phyloP scores from a whole-genome alignment of 345 rosid species.

The Nasturtium officinale region DNA sequence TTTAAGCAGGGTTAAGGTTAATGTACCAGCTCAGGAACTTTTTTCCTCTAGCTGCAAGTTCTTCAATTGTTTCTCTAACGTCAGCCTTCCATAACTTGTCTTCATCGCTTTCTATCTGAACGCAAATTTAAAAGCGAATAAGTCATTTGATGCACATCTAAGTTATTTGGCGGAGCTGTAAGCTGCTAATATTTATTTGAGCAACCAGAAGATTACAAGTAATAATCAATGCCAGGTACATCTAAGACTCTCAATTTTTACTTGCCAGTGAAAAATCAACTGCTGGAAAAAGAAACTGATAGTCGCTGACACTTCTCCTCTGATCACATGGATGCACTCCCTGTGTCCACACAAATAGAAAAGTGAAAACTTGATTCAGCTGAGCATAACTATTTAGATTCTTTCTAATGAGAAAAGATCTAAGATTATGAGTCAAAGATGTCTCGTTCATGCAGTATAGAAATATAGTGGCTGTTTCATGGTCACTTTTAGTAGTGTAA shows the following conservation, averaged over 20 bases:
- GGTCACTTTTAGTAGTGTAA: not conserved
- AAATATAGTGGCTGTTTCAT: not conserved
- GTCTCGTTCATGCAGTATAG: not conserved
- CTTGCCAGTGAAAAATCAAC: slow-evolving; percentile 94
- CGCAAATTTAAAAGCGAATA: slow-evolving; percentile 17
- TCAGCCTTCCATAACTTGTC: slow-evolving; percentile 80
- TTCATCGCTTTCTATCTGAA: slow-evolving; percentile 80
- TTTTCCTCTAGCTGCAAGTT: slow-evolving; percentile 74
- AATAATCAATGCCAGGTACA: slow-evolving; percentile 42
- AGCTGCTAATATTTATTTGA: slow-evolving; percentile 24
- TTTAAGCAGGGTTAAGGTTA: not conserved
- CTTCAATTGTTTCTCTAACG: slow-evolving; percentile 80
- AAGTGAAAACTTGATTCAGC: slow-evolving; percentile 13
- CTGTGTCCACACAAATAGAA: slow-evolving; percentile 49
- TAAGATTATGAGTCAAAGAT: slow-evolving; percentile 1
- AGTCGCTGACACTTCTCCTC: slow-evolving; percentile 75
- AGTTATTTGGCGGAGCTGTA: not conserved
- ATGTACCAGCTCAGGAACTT: slow-evolving; percentile 78
- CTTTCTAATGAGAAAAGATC: not conserved
- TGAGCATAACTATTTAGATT: not conserved
- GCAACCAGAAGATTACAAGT: slow-evolving; percentile 42
- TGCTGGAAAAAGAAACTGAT: slow-evolving; percentile 86
- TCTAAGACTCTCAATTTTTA: slow-evolving; percentile 40
- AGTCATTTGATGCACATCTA: slow-evolving; percentile 31
- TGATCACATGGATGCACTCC: slow-evolving; percentile 91